Conservation (phyloP, 192 early-diverging fungal genomes). For the Pilobolus umbonatus region DNA sequence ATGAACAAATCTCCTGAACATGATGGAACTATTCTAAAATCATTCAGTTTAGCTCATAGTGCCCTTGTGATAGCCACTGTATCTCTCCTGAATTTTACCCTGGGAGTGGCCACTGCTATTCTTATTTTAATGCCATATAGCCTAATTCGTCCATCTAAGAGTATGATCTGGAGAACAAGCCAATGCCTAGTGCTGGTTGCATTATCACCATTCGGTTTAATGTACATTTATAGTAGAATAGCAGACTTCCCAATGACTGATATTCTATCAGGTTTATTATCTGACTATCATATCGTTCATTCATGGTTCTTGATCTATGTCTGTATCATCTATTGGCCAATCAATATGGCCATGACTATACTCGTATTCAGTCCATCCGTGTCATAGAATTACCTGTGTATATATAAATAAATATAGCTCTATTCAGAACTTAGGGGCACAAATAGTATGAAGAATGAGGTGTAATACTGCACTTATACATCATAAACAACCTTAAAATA, state of each 20-base stretch:
- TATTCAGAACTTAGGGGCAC: too few relatives aligned
- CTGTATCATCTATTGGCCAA: constrained; percentile 71
- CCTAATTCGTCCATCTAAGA: constrained; percentile 42
- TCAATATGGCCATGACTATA: constrained; percentile 40
- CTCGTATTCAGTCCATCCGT: constrained; percentile 18
- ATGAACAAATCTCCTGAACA: constrained; percentile 37
- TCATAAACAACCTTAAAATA: too few relatives aligned
- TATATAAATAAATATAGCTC: too few relatives aligned
- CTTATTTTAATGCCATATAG: constrained; percentile 58
- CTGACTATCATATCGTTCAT: constrained; percentile 60
- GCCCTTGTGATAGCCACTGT: constrained; percentile 59
- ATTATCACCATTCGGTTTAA: constrained; percentile 52
- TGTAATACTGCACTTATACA: too few relatives aligned
- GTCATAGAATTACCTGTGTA: background rate
- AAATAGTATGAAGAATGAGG: too few relatives aligned
- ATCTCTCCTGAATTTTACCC: constrained; percentile 69
- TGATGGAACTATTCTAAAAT: constrained; percentile 57
- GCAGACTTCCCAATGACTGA: constrained; percentile 34
- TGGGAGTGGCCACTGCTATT: constrained; percentile 55
- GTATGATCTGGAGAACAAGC: constrained; percentile 23
- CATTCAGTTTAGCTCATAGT: constrained; percentile 45
- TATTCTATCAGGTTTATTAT: constrained; percentile 47
- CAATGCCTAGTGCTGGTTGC: constrained; percentile 44
- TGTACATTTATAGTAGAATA: constrained; percentile 35
- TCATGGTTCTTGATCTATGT: constrained; percentile 59